A percentile compares a stretch with the other conserved stretches of the same genome.
Evolutionary conservation across 2,329 filamentous ascomycete species (phyloP).

Genomic region (Neopestalotiopsis clavispora): DNA sequence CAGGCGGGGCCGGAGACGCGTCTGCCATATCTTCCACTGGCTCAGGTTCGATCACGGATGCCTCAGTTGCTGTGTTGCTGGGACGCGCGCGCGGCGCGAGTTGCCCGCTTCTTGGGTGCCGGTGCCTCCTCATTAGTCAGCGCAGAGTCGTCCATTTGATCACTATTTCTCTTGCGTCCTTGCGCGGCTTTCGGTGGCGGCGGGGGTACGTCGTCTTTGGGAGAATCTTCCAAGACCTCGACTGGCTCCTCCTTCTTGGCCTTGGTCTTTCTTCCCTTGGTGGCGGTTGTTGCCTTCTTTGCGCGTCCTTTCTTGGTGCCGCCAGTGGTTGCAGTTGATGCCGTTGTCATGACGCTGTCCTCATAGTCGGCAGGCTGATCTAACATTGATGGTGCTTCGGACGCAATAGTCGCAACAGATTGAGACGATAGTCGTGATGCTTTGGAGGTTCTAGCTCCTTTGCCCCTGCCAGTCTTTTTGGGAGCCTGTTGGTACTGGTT

Average conservation of each 20-base stretch:
- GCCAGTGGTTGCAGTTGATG: slow-evolving; percentile 62
- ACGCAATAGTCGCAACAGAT: slow-evolving; percentile 55
- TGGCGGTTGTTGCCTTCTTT: slow-evolving; percentile 58
- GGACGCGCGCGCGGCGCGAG: slow-evolving; percentile 53
- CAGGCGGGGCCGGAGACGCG: slow-evolving; percentile 29
- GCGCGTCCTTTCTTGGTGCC: slow-evolving; percentile 54
- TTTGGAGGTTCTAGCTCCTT: slow-evolving; percentile 66
- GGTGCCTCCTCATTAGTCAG: slow-evolving; percentile 50
- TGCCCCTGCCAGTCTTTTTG: slow-evolving; percentile 62
- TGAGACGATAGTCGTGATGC: slow-evolving; percentile 68
- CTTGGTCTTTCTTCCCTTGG: slow-evolving; percentile 50
- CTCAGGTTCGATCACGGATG: slow-evolving; percentile 43
- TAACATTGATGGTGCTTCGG: slow-evolving; percentile 53
- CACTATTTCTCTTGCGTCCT: slow-evolving; percentile 69
- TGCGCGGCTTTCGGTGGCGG: slow-evolving; percentile 47
- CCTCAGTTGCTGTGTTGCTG: slow-evolving; percentile 49
- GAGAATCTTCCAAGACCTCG: slow-evolving; percentile 49
- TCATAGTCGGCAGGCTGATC: slow-evolving; percentile 57
- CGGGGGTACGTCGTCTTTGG: slow-evolving; percentile 34
- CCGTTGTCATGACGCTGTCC: slow-evolving; percentile 64
- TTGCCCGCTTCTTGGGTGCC: slow-evolving; percentile 64
- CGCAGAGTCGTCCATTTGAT: slow-evolving; percentile 57
- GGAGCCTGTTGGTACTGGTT: slow-evolving; percentile 55
- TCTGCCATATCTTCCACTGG: slow-evolving; percentile 47
- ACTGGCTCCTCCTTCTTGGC: slow-evolving; percentile 59